Conservation (phyloP, 1,284 basidiomycete genomes). For the Retiboletus fuscus region DNA sequence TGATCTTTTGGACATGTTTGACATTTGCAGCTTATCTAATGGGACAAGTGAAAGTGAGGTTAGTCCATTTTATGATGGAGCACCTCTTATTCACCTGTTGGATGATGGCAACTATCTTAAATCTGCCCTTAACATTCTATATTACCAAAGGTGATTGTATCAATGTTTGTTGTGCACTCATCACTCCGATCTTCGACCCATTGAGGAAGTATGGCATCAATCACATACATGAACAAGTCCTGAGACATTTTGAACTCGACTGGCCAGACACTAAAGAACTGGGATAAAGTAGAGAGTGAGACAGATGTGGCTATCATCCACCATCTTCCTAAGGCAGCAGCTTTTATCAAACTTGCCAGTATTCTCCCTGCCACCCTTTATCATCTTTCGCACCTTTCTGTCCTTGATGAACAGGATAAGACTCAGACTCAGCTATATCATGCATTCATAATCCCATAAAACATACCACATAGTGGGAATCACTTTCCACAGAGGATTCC, state of each 20-base stretch:
- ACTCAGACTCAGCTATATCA: not conserved
- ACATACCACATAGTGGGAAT: constrained; percentile 25
- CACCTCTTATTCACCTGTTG: constrained; percentile 21
- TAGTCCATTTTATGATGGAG: constrained; percentile 18
- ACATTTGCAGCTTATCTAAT: not conserved
- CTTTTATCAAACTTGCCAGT: constrained; percentile 26
- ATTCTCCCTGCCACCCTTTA: constrained; percentile 33
- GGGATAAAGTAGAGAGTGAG: constrained; percentile 26
- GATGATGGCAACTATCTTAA: constrained; percentile 27
- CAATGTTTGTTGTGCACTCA: not conserved
- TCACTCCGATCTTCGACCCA: constrained; percentile 27
- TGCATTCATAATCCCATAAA: not conserved
- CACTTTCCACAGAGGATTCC: constrained; percentile 23
- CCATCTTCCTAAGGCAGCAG: constrained; percentile 25
- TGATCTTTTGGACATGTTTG: constrained; percentile 28
- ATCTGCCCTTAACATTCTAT: constrained; percentile 23
- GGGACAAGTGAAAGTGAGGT: not conserved
- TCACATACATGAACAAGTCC: constrained; percentile 22
- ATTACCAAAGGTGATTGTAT: constrained; percentile 26
- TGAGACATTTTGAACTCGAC: constrained; percentile 19
- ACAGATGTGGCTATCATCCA: constrained; percentile 5
- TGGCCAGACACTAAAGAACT: constrained; percentile 29
- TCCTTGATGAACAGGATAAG: constrained; percentile 31
- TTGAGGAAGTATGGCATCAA: constrained; percentile 30
- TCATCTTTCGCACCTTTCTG: constrained; percentile 31